Percentiles rank a stretch among this genome's conserved stretches.
Conservation (phyloP, 2,329 filamentous ascomycete species). For the Stenocarpella maydis region DNA sequence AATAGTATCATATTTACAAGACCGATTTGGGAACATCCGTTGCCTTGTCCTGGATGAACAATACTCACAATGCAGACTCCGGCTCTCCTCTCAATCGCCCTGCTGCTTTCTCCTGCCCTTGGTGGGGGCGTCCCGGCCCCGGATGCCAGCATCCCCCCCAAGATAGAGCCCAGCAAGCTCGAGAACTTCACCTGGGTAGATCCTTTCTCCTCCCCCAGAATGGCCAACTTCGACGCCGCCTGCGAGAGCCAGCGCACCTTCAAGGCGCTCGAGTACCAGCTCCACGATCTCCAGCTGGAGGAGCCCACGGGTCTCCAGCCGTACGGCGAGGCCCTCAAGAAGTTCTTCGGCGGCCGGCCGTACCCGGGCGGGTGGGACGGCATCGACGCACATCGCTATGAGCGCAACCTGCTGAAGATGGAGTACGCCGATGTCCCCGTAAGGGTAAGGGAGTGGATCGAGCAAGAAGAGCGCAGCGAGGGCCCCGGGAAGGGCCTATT, state of each 20-base stretch:
- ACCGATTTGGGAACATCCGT: background rate
- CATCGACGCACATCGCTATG: conserved; percentile 59
- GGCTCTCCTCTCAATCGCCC: conserved; percentile 36
- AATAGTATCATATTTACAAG: conserved; percentile 26
- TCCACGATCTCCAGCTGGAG: conserved; percentile 51
- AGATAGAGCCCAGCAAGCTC: conserved; percentile 46
- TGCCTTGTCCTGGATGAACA: background rate
- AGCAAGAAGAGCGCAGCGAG: conserved; percentile 48
- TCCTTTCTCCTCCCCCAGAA: conserved; percentile 46
- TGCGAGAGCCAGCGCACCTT: conserved; percentile 49
- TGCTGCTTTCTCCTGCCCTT: conserved; percentile 38
- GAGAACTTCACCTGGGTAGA: conserved; percentile 52
- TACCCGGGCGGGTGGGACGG: conserved; percentile 63
- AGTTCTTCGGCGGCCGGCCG: conserved; percentile 49
- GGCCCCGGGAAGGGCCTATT: conserved; percentile 50
- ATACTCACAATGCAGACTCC: conserved; percentile 18
- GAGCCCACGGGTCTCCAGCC: conserved; percentile 50
- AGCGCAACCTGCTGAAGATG: conserved; percentile 58
- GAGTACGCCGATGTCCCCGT: conserved; percentile 53
- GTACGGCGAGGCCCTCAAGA: conserved; percentile 51
- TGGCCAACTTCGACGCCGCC: conserved; percentile 44
- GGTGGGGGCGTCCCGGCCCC: conserved; percentile 39
- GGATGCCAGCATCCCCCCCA: conserved; percentile 37
- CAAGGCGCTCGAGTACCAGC: conserved; percentile 51
- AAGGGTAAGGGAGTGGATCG: conserved; percentile 57